phyloP scores from a whole-genome alignment of 108 stramenopile species.

The Chaetoceros tenuissimus region DNA sequence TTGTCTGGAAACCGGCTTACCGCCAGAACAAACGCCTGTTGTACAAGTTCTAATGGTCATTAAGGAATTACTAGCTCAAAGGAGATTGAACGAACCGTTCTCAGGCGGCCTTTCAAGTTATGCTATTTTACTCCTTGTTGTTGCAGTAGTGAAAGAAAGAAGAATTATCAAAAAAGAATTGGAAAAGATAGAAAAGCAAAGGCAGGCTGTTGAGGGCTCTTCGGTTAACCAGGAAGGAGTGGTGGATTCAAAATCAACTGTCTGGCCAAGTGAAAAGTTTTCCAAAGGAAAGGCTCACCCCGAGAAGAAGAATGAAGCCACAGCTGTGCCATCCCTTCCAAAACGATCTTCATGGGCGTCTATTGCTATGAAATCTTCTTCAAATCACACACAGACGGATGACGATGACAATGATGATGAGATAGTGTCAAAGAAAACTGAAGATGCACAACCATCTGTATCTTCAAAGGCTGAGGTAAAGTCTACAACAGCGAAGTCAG shows the following conservation, averaged over 20 bases:
- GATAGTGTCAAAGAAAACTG: not conserved
- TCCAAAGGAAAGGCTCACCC: conserved; percentile 15
- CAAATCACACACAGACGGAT: not conserved
- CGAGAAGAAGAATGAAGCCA: conserved; percentile 30
- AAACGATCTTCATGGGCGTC: conserved; percentile 19
- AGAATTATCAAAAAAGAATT: conserved; percentile 63
- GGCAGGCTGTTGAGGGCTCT: conserved; percentile 34
- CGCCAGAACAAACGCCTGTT: conserved; percentile 57
- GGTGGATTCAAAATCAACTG: conserved; percentile 4
- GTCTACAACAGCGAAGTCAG: not conserved
- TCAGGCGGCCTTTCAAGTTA: conserved; percentile 93
- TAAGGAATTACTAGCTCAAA: conserved; percentile 83
- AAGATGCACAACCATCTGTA: not conserved
- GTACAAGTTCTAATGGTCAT: conserved; percentile 81
- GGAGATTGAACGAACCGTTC: conserved; percentile 90
- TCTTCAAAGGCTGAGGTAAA: not conserved
- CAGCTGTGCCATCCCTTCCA: conserved; percentile 1
- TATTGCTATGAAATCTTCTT: conserved; percentile 9
- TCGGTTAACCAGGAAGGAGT: not conserved
- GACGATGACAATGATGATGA: conserved; percentile 2
- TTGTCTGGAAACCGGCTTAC: conserved; percentile 47
- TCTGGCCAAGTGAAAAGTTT: not conserved
- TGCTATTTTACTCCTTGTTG: conserved; percentile 80
- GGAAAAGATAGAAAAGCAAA: conserved; percentile 55
- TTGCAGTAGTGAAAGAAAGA: conserved; percentile 75